Evolutionary conservation across 805 yeast genomes (phyloP).

Genomic region (Saccharomycopsis olivae): DNA sequence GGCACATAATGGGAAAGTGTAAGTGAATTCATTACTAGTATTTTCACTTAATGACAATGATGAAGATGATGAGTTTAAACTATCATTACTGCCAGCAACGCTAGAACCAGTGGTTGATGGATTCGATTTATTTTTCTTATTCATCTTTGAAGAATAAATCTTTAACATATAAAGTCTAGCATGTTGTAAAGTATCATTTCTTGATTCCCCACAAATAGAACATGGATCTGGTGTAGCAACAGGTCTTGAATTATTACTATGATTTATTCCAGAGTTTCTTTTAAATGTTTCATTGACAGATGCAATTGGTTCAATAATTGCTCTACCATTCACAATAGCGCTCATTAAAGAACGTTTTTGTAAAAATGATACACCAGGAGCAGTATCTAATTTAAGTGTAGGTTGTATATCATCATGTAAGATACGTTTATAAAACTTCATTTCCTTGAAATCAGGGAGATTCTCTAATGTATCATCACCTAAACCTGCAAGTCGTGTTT

Average conservation of each 20-base stretch:
- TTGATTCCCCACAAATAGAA: conserved; percentile 71
- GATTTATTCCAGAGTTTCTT: conserved; percentile 14
- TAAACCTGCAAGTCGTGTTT: conserved; percentile 18
- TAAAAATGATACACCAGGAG: conserved; percentile 56
- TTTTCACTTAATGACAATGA: conserved; percentile 1
- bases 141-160: conserved; percentile 28
- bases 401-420: conserved; percentile 76
- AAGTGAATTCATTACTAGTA: conserved; percentile 24
- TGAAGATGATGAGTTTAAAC: background rate
- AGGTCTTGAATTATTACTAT: conserved; percentile 29
- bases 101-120: conserved; percentile 19
- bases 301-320: conserved; percentile 76
- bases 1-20: conserved; percentile 63
- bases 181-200: conserved; percentile 62
- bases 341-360: conserved; percentile 51
- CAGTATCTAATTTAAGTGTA: conserved; percentile 43
- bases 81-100: background rate
- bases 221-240: conserved; percentile 71
- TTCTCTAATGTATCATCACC: conserved; percentile 1
- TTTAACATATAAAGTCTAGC: conserved; percentile 67
- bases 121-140: conserved; percentile 19
- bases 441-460: conserved; percentile 28
- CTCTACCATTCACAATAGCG: conserved; percentile 68
- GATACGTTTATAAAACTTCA: conserved; percentile 51
- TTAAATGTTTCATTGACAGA: conserved; percentile 59